A percentile compares a stretch with the other conserved stretches of the same genome.
Conservation (phyloP, 1,284 basidiomycete genomes). For the Ganoderma sinense region DNA sequence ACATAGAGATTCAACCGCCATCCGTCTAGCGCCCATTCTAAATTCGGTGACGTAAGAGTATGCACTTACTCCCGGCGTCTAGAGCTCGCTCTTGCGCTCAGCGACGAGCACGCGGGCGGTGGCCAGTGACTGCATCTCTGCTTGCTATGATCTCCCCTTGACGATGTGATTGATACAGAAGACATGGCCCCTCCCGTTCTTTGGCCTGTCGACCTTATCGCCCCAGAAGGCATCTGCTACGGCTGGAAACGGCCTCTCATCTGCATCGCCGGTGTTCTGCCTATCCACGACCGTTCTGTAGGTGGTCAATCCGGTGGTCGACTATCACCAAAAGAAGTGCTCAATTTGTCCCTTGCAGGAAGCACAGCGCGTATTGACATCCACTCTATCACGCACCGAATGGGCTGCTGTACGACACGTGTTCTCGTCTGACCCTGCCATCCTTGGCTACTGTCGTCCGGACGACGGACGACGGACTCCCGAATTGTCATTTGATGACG, state of each 20-base stretch:
- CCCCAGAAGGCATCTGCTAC: conserved; percentile 28
- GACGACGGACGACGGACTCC: neutral
- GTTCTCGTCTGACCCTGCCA: conserved; percentile 13
- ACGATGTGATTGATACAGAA: neutral
- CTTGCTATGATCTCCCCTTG: neutral
- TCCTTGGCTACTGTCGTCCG: conserved; percentile 14
- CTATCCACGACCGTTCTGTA: conserved; percentile 2
- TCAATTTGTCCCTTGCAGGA: neutral
- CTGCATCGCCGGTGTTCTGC: conserved; percentile 33
- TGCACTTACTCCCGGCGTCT: too few species aligned
- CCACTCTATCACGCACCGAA: neutral
- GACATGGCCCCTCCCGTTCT: conserved; percentile 16
- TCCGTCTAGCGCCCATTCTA: too few species aligned
- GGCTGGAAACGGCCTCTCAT: conserved; percentile 36
- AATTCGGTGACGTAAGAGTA: too few species aligned
- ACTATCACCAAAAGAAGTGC: too few species aligned
- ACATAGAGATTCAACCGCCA: too few species aligned
- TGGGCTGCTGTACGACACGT: conserved; percentile 21
- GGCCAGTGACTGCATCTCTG: too few species aligned
- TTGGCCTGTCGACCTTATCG: conserved; percentile 30
- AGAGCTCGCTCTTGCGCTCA: too few species aligned
- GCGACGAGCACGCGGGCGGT: too few species aligned
- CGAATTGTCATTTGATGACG: neutral
- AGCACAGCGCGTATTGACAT: conserved; percentile 1
- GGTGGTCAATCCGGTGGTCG: neutral